phyloP scores from a whole-genome alignment of 345 rosid genomes.

The Erodium maritimum region DNA sequence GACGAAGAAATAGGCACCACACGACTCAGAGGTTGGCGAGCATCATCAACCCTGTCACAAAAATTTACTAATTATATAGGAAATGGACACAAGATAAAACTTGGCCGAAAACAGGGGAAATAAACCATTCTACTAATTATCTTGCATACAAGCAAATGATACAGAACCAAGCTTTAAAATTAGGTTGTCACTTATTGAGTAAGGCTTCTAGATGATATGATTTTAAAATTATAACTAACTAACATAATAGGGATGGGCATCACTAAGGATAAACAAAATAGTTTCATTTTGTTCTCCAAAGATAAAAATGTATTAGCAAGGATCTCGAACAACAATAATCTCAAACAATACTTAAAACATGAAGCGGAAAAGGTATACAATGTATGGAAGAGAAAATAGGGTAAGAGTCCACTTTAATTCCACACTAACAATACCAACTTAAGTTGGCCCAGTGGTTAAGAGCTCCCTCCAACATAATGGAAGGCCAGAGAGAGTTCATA shows the following conservation, averaged over 20 bases:
- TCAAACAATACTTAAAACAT: not conserved
- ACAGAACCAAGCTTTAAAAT: not conserved
- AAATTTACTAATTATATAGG: not conserved
- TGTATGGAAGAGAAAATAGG: not conserved
- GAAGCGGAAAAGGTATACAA: not conserved
- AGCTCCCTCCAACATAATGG: too few species aligned
- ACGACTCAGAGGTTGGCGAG: conserved; percentile 87
- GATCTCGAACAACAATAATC: not conserved
- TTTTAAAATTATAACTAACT: too few species aligned
- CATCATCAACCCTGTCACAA: conserved; percentile 77
- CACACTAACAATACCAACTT: too few species aligned
- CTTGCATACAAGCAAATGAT: not conserved
- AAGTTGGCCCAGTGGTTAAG: too few species aligned
- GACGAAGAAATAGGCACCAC: conserved; percentile 77
- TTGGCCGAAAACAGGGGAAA: not conserved
- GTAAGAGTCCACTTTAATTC: too few species aligned
- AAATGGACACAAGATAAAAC: not conserved
- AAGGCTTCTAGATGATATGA: too few species aligned
- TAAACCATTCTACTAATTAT: not conserved
- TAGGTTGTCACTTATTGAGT: not conserved
- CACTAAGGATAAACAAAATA: not conserved
- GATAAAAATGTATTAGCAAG: not conserved
- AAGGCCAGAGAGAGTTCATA: too few species aligned
- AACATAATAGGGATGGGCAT: not conserved
- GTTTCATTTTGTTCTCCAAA: not conserved